Base-by-base conservation (phyloP, 1,284 basidiomycete species). In the Pseudozyma sp. region DNA sequence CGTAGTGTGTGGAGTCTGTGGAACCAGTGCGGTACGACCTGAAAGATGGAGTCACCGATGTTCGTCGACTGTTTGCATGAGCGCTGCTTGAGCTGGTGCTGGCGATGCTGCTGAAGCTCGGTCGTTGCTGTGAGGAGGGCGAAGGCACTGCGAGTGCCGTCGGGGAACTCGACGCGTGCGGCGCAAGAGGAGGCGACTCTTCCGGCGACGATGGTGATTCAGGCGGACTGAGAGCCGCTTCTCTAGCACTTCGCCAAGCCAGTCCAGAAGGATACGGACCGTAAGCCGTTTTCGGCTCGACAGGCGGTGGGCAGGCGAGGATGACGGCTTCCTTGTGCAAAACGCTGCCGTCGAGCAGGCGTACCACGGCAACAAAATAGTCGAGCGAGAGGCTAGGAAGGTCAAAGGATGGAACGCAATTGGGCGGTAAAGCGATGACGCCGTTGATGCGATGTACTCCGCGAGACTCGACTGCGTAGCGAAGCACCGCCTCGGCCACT, bases 351-450 rank as follows among this genome's bases (percentile, higher is more conserved):
- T 69, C 61, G 48, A 31, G 39, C 19, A 55, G 13, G 5, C 67
- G 47, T 47, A 75, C 63, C n/a, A 81, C 70, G 17, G 60, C 77
- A 10, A 81, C 17, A 45, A 68, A 78, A 62, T 81, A 81, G 49
- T 81, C 75, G 47, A 80, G 61, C 13, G 70, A 51, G 5, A 79
- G 55, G 7, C 65, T 24, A n/a, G 35, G 46, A 5, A 62, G 50
- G 3, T 75, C 77, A 30, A 81, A 81, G 29, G 50, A 66, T 5
- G 80, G 80, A 2, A 68, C 66, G 50, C 74, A 79, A 40, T 65
- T 59, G 3, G 69, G 59, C 19, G 76, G 76, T 10, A 77, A 34
- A 10, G 73, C 51, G 14, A 78, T 42, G 31, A 76, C 30, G 37
- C 76, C 76, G 33, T 59, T 70, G 48, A 65, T 48, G 39, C 70